Percentiles rank a stretch among this genome's conserved stretches.
phyloP scores from a whole-genome alignment of 768 basidiomycete genomes.

The Lyophyllum atratum region DNA sequence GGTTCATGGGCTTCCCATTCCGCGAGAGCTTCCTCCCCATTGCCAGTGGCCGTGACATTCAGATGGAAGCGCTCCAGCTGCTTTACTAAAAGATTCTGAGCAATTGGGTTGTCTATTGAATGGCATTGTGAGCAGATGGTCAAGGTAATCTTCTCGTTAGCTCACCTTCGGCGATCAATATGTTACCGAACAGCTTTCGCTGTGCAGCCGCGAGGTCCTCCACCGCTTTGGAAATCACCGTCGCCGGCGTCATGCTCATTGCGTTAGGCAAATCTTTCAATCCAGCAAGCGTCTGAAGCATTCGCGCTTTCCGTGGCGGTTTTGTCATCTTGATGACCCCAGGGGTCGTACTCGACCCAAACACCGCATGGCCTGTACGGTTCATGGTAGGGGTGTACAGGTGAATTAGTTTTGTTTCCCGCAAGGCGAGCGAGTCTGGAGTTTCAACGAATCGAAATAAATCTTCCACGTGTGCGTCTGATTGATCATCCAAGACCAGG shows the following conservation, averaged over 20 bases:
- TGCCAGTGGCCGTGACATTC: conserved; percentile 60
- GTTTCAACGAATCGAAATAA: conserved; percentile 52
- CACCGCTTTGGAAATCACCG: conserved; percentile 41
- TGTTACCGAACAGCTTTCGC: conserved; percentile 62
- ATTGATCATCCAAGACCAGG: conserved; percentile 67
- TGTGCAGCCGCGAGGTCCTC: conserved; percentile 50
- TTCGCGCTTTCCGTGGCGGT: conserved; percentile 60
- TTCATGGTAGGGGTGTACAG: conserved; percentile 73
- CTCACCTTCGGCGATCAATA: conserved; percentile 73
- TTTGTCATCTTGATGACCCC: conserved; percentile 72
- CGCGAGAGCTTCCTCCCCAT: conserved; percentile 67
- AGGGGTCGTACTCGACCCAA: conserved; percentile 48
- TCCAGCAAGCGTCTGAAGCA: conserved; percentile 63
- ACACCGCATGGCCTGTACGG: conserved; percentile 51
- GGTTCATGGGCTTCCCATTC: conserved; percentile 73
- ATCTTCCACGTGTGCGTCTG: conserved; percentile 57
- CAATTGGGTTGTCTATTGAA: conserved; percentile 64
- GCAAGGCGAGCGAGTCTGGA: conserved; percentile 36
- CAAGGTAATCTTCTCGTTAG: neutral
- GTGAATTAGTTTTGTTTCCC: conserved; percentile 66
- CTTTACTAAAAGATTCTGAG: conserved; percentile 66
- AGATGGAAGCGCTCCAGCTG: conserved; percentile 65
- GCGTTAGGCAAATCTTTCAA: conserved; percentile 56
- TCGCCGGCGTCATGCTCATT: conserved; percentile 35
- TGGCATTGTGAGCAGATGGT: neutral